Base-by-base conservation (phyloP, 2,329 filamentous ascomycete genomes). In the Biscogniauxia marginata region DNA sequence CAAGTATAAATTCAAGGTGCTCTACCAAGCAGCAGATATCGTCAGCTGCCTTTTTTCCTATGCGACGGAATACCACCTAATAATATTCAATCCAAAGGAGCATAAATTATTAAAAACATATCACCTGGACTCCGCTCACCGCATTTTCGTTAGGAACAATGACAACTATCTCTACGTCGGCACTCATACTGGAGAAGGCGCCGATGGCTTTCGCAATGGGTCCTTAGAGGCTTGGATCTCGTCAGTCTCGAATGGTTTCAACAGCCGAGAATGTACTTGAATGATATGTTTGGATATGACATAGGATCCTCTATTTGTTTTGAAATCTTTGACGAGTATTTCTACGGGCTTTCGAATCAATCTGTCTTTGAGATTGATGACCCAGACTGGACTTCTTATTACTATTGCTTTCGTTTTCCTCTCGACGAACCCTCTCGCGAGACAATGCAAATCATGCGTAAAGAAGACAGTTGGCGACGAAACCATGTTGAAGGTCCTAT, bases 331-430 rank as follows among this genome's bases (percentile, higher is more conserved):
- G 77, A 84, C 39, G 79, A 77, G 7, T 77, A 84, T 62, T 84
- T 93, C 45, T 92, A 91, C 63, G 86, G 81, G 0, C 73, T 92
- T 5, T 89, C 88, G 0, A 92, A 85, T 60, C 81, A 86, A 60
- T 81, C 81, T 1, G 79, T 79, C 3, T 82, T 84, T 52, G 82
- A 87, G 55, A 77, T 83, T 0, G 83, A 88, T 56, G 83, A 88
- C 55, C 76, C 83, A 3, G 82, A 88, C 55, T 88, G 83, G 80
- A 84, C 83, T 0, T 89, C 86, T 0, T 88, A 84, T 66, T 93
- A 91, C 66, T 79, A 85, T 55, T 88, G 84, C 67, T 76, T 85
- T 46, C 82, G 86, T 9, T 84, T 91, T 56, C 82, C 81, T 1
- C 74, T 90, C 9, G 64, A 75, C 30, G 68, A 74, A 2, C 76